A percentile compares a stretch with the other conserved stretches of the same genome.
These are phyloP conservation scores for Tolypocladium tundrense DNA, from an alignment of 2,329 filamentous ascomycete species.

Conservation along the genomic window DNA sequence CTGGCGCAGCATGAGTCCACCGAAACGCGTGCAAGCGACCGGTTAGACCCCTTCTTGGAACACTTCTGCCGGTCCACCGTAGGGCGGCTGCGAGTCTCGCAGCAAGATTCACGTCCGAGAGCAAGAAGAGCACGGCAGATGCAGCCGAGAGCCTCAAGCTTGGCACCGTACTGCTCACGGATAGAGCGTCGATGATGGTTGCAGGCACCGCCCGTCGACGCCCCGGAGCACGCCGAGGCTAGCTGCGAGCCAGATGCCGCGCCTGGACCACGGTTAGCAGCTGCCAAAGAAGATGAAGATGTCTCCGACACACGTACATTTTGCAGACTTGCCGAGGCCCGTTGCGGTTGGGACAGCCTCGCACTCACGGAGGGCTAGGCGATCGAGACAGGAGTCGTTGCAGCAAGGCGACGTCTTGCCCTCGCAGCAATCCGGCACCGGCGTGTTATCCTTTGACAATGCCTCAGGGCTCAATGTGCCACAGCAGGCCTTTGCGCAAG, in stretches of 20 bases:
- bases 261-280: background rate
- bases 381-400: conserved; percentile 30
- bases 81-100: conserved; percentile 18
- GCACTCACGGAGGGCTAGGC: conserved; percentile 32
- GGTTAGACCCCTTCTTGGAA: conserved; percentile 10
- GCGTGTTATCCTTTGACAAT: background rate
- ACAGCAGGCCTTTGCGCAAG: background rate
- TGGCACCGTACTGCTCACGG: conserved; percentile 28
- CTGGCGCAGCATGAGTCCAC: conserved; percentile 15
- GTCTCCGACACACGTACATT: background rate
- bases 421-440: conserved; percentile 26
- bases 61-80: conserved; percentile 14
- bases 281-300: background rate
- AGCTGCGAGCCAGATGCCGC: background rate
- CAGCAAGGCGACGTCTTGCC: conserved; percentile 30
- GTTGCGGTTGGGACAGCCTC: conserved; percentile 1
- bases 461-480: background rate
- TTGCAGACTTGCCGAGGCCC: background rate
- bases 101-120: conserved; percentile 42
- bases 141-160: conserved; percentile 38
- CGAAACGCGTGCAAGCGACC: conserved; percentile 10
- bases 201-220: conserved; percentile 17
- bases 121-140: conserved; percentile 42
- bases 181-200: conserved; percentile 22
- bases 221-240: background rate